Evolutionary conservation across 768 basidiomycete genomes (phyloP).

Genomic region (Strobilomyces dryophilus): DNA sequence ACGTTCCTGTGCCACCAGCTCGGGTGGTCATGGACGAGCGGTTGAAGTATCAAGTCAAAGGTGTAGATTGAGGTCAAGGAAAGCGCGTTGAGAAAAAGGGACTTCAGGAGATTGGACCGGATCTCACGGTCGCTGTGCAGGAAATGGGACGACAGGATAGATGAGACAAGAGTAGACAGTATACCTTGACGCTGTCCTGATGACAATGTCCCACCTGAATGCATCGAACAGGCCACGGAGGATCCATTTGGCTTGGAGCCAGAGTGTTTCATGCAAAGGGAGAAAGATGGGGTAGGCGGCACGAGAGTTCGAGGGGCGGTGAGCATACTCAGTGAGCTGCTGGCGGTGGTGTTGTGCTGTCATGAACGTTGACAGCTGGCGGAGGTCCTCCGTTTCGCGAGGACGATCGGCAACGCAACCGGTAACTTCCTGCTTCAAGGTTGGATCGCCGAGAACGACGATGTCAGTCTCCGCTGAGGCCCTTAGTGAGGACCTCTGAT

Average conservation of each 20-base stretch:
- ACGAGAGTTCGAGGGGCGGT: conserved; percentile 36
- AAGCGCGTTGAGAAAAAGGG: conserved; percentile 64
- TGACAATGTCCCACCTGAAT: conserved; percentile 66
- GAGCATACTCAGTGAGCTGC: not conserved
- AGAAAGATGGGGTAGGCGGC: conserved; percentile 67
- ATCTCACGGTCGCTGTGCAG: conserved; percentile 66
- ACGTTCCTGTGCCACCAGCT: conserved; percentile 70
- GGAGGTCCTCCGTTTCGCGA: no score
- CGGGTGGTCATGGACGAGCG: conserved; percentile 57
- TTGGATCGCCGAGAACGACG: no score
- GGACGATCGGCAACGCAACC: conserved; percentile 11
- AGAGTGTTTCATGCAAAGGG: conserved; percentile 53
- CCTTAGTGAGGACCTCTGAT: conserved; percentile 4
- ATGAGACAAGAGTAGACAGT: conserved; percentile 10
- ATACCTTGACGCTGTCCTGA: conserved; percentile 56
- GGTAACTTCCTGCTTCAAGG: no score
- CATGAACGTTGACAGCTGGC: conserved; percentile 17
- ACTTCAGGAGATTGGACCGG: conserved; percentile 70
- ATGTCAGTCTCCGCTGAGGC: not conserved
- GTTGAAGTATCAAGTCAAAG: conserved; percentile 70
- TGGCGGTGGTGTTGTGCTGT: conserved; percentile 17
- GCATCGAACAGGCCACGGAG: conserved; percentile 63
- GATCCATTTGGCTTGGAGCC: conserved; percentile 58
- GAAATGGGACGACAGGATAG: conserved; percentile 8
- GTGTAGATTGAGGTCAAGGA: conserved; percentile 70